Evolutionary conservation across 2,329 filamentous ascomycete genomes (phyloP).

Genomic region (Mollisiaceae sp.): DNA sequence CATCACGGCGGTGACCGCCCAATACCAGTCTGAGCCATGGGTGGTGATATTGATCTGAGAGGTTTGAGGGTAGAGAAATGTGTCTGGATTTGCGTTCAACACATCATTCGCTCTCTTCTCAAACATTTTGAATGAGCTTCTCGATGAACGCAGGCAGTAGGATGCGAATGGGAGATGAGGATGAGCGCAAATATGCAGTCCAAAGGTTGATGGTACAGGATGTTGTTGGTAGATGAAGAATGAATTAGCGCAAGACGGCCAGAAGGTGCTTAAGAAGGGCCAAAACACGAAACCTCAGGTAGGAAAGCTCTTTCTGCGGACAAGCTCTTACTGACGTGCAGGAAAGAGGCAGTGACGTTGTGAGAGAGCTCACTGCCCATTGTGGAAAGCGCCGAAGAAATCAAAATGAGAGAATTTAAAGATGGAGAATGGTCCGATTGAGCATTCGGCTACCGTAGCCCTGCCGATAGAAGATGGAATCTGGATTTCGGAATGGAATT

Average conservation of each 20-base stretch:
- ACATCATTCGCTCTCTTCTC: slow-evolving; percentile 28
- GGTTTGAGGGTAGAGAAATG: slow-evolving; percentile 31
- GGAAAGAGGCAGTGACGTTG: slow-evolving; percentile 1
- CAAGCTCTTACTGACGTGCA: neutral
- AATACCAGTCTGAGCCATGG: slow-evolving; percentile 67
- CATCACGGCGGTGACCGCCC: slow-evolving; percentile 65
- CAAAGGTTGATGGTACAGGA: neutral
- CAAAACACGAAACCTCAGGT: neutral
- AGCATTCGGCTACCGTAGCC: neutral
- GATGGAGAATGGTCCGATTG: neutral
- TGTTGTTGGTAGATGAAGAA: neutral
- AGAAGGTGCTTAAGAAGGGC: neutral
- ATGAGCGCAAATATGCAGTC: neutral
- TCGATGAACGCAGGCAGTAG: neutral
- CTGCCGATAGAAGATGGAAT: neutral
- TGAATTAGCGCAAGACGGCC: neutral
- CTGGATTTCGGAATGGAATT: neutral
- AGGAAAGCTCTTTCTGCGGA: neutral
- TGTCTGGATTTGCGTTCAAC: slow-evolving; percentile 33
- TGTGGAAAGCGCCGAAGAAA: neutral
- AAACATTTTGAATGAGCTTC: slow-evolving; percentile 18
- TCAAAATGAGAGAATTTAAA: neutral
- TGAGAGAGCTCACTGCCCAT: neutral
- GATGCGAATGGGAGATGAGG: neutral
- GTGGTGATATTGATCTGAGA: slow-evolving; percentile 63